These are phyloP conservation scores for Usnea hakonensis DNA, from an alignment of 495 filamentous ascomycete genomes.

Conservation along the genomic window DNA sequence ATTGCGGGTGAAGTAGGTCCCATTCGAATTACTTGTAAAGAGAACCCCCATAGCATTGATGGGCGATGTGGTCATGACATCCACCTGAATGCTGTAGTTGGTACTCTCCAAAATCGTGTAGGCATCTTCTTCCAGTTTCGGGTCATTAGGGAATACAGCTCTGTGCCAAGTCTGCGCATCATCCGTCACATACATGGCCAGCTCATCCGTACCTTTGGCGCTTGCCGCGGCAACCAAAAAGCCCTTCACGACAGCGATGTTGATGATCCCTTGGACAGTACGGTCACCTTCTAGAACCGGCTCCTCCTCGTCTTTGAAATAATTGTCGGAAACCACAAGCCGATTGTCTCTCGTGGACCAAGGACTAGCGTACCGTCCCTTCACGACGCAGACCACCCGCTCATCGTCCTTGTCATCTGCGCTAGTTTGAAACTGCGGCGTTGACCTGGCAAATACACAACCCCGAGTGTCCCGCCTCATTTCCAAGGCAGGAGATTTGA, in stretches of 20 bases:
- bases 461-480: constrained; percentile 57
- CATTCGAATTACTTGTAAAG: constrained; percentile 91
- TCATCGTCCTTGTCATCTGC: constrained; percentile 49
- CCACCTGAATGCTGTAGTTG: constrained; percentile 93
- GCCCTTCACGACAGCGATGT: constrained; percentile 70
- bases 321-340: constrained; percentile 71
- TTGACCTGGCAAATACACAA: constrained; percentile 78
- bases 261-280: constrained; percentile 65
- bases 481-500: constrained; percentile 49
- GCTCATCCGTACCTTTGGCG: constrained; percentile 72
- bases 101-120: constrained; percentile 94
- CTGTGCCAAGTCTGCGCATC: constrained; percentile 82
- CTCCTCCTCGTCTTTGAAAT: constrained; percentile 58
- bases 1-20: constrained; percentile 88
- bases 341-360: constrained; percentile 59
- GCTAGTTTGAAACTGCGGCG: constrained; percentile 62
- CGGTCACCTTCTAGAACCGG: constrained; percentile 64
- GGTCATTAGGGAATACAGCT: constrained; percentile 75
- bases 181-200: constrained; percentile 76
- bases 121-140: constrained; percentile 72
- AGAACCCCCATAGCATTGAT: constrained; percentile 70
- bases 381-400: constrained; percentile 71
- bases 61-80: constrained; percentile 65
- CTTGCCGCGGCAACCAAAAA: constrained; percentile 77
- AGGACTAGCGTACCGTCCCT: constrained; percentile 48